Evolutionary conservation across 2,329 filamentous ascomycete species (phyloP).

Genomic region (Colletotrichum noveboracense): DNA sequence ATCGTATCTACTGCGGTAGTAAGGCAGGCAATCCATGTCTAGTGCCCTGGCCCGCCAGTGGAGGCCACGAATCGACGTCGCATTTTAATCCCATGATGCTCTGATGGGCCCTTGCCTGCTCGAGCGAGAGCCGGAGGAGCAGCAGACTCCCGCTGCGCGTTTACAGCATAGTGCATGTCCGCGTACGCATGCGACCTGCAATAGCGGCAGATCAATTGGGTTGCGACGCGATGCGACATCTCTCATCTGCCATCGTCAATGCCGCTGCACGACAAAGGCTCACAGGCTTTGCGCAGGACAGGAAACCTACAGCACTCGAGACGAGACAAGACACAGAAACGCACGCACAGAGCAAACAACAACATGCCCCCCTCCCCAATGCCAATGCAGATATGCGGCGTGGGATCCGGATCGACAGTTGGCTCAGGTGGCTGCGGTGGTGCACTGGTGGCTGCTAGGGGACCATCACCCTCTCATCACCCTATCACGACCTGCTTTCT

Average conservation of each 20-base stretch:
- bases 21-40: conserved; percentile 3
- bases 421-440: not conserved
- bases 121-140: not conserved
- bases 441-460: not conserved
- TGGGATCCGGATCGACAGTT: conserved; percentile 9
- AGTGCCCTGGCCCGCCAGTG: not conserved
- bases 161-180: not conserved
- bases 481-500: not conserved
- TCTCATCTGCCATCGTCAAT: not conserved
- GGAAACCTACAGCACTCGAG: not conserved
- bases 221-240: not conserved
- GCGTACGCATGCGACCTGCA: not conserved
- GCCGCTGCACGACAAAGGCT: not conserved
- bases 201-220: not conserved
- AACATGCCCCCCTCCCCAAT: not conserved
- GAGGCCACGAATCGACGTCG: conserved; percentile 11
- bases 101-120: not conserved
- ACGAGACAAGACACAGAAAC: not conserved
- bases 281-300: not conserved
- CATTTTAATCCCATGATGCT: conserved; percentile 8
- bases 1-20: no score
- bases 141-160: not conserved
- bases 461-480: not conserved
- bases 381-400: not conserved
- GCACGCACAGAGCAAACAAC: not conserved